phyloP scores from a whole-genome alignment of 2,329 filamentous ascomycete genomes.

The Dactylellina haptotyla region DNA sequence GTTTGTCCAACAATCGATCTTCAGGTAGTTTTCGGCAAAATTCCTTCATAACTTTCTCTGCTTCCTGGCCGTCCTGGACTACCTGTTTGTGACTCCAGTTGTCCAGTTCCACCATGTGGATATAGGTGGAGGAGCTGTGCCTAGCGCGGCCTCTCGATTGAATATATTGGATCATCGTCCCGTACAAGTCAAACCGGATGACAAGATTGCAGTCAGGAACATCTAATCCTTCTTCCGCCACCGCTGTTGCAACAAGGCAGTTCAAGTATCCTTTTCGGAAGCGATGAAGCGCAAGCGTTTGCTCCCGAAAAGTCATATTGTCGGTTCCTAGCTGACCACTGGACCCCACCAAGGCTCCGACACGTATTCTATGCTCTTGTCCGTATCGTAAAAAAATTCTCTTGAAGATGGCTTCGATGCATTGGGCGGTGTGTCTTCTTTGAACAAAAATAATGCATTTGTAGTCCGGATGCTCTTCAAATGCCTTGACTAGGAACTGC shows the following conservation, averaged over 20 bases:
- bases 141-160: constrained; percentile 90
- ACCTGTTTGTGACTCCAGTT: constrained; percentile 71
- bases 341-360: constrained; percentile 73
- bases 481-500: constrained; percentile 71
- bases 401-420: constrained; percentile 75
- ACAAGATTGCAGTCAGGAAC: constrained; percentile 73
- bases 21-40: constrained; percentile 81
- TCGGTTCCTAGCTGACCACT: constrained; percentile 68
- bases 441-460: constrained; percentile 91
- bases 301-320: constrained; percentile 75
- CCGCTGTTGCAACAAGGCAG: constrained; percentile 71
- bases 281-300: constrained; percentile 73
- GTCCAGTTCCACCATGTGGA: constrained; percentile 80
- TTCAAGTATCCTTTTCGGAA: constrained; percentile 69
- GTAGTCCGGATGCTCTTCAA: constrained; percentile 68
- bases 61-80: constrained; percentile 70
- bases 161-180: constrained; percentile 91
- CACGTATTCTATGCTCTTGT: constrained; percentile 69
- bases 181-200: constrained; percentile 83
- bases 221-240: constrained; percentile 75
- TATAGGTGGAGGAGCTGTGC: constrained; percentile 78
- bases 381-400: constrained; percentile 59
- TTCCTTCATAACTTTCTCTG: constrained; percentile 73
- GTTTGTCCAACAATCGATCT: constrained; percentile 71
- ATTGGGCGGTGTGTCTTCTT: constrained; percentile 77